Base-by-base conservation (phyloP, 2,329 filamentous ascomycete genomes). In the Nannizziopsis barbatae region DNA sequence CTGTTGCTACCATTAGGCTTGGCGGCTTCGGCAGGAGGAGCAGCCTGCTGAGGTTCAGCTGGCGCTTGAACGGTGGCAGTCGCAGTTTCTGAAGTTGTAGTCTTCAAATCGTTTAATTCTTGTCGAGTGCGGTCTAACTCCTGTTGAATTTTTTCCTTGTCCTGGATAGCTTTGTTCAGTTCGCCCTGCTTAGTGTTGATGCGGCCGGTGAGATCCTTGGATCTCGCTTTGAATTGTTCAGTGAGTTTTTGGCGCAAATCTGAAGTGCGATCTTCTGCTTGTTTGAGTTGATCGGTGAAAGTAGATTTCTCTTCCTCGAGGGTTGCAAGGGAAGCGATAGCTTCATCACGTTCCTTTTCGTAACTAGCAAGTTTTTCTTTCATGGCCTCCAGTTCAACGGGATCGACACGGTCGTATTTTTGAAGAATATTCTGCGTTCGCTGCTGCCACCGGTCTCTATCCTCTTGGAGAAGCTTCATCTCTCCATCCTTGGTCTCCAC, bases 401-500 rank as follows among this genome's bases (percentile, higher is more conserved):
- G 90, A 61, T 98, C 92, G 45, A 93, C 86, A 49, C 90, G 86
- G 57, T 95, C 89, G 61, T 96, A 95, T 63, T 95, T 95, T 56
- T 87, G 88, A 44, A 98, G 77, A 53, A 98, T 95, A 57, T 93
- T 86, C 62, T 96, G 88, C 1, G 88, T 93, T 18, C 92, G 83
- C 72, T 95, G 90, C 67, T 95, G 88, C 86, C 90, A 95, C 50
- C 86, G 80, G 62, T 96, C 90, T 12, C 92, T 83, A 62, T 96
- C 90, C 58, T 92, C 84, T 56, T 93, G 84, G 8, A 96, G 75
- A 54, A 95, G 77, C 59, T 85, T 86, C 61, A 95, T 79, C 62
- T 96, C 90, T 10, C 87, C 87, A 56, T 93, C 83, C 58, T 89
- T 84, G 55, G 83, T 85, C 52, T 83, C 79, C 53, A 86, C 75